These are phyloP conservation scores for Leccinum boreale DNA, from an alignment of 768 basidiomycete genomes.

Conservation along the genomic window DNA sequence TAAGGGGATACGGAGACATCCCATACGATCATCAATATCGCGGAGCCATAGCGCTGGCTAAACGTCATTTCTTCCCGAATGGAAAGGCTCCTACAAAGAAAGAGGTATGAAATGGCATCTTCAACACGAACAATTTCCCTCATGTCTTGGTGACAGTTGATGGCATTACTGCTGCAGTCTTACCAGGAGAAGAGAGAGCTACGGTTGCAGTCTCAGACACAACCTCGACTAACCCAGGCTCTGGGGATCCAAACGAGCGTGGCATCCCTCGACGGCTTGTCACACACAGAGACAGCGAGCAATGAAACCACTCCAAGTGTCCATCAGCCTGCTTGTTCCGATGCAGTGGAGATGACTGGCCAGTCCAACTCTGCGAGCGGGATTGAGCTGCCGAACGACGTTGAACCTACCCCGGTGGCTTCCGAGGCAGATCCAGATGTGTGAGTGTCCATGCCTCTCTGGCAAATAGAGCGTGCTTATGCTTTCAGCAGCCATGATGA, in stretches of 20 bases:
- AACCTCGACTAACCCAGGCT: constrained; percentile 8
- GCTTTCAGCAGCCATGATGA: not conserved
- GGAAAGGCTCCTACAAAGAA: constrained; percentile 24
- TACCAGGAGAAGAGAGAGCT: constrained; percentile 23
- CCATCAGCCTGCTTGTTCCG: not conserved
- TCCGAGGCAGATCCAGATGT: constrained; percentile 1
- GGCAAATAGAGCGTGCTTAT: not conserved
- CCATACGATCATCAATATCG: constrained; percentile 27
- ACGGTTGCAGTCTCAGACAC: not conserved
- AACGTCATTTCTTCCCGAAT: constrained; percentile 26
- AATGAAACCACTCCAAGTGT: not conserved
- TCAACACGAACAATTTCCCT: not conserved
- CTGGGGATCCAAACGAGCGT: constrained; percentile 23
- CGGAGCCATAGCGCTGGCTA: constrained; percentile 26
- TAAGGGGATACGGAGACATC: constrained; percentile 28
- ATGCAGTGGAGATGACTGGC: not conserved
- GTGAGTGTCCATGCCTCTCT: constrained; percentile 7
- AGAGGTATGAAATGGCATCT: constrained; percentile 14
- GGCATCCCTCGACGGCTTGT: not conserved
- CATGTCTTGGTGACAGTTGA: constrained; percentile 15
- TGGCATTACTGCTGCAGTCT: constrained; percentile 21
- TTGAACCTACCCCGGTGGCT: not conserved
- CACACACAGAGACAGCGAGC: not conserved
- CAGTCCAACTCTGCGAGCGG: not conserved
- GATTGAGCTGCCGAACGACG: not conserved